These are phyloP conservation scores for Tephrocybe sp. DNA, from an alignment of 768 basidiomycete species.

Conservation along the genomic window DNA sequence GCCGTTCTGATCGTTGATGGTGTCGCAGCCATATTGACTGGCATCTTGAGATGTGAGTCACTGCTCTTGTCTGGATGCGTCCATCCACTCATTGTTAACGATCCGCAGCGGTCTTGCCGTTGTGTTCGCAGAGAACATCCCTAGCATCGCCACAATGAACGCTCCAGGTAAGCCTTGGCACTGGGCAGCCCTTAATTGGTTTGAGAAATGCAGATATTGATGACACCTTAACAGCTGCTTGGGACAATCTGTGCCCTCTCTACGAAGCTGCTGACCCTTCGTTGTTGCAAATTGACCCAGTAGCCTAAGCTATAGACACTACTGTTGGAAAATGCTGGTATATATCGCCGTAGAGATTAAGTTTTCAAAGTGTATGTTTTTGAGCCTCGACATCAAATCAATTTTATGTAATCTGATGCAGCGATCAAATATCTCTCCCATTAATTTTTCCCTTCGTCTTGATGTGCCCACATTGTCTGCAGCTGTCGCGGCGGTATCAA, in stretches of 20 bases:
- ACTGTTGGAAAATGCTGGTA: no score
- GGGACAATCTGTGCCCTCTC: background rate
- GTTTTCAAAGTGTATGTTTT: no score
- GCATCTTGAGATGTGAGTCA: slow-evolving; percentile 35
- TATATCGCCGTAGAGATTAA: no score
- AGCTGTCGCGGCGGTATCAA: no score
- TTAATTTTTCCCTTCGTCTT: no score
- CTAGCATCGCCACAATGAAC: slow-evolving; percentile 1
- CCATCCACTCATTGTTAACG: background rate
- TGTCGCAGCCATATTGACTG: slow-evolving; percentile 38
- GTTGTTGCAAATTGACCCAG: background rate
- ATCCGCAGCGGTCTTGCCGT: slow-evolving; percentile 30
- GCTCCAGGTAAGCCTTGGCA: background rate
- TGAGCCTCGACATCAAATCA: no score
- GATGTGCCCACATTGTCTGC: no score
- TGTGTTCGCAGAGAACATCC: slow-evolving; percentile 32
- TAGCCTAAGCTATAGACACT: background rate
- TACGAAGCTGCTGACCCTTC: background rate
- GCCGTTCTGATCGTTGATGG: background rate
- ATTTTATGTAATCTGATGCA: no score
- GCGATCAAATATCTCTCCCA: no score
- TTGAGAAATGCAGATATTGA: no score
- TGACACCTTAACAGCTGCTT: background rate
- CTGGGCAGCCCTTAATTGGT: no score
- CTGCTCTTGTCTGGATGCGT: background rate